Evolutionary conservation across 2,329 filamentous ascomycete genomes (phyloP), one percentile per base, ranked within the genome.

Genomic region (Aspergillus spinulosporus): DNA sequence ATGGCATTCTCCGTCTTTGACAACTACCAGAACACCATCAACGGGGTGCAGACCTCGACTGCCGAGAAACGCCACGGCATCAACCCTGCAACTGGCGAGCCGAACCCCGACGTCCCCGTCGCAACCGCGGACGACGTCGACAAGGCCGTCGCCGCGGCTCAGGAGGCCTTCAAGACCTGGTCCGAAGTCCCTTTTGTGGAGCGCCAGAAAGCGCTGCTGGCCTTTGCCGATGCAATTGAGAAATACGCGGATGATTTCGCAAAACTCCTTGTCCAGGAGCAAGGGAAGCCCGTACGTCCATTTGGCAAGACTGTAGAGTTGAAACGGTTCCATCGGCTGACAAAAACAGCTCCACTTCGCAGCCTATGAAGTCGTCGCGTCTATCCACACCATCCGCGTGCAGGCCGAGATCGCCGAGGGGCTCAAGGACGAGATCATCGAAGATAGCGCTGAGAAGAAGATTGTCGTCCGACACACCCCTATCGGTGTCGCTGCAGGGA

Each of bases 31-130:
- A 84, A 83, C 70, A 74, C 80, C 54, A 77, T 84, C 61, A 75
- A 82, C 59, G 80, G 80, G 56, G 69, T 81, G 68, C 67, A 78
- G 57, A 72, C 72, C 28, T 67, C 73, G 14, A 80, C 78, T 1
- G 62, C 72, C 29, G 67, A 75, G 54, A 81, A 76, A 9, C 76
- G 79, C 52, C 75, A 77, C 63, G 74, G 77, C 43, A 71, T 82
- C 62, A 83, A 84, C 66, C 82, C 82, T 1, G 70, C 81, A 2
- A 82, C 78, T 3, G 70, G 74, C 21, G 69, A 80, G 60, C 70
- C 78, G 28, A 79, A 81, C 49, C 76, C 79, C 26, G 75, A 78
- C n/a, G 81, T 83, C 1, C 82, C 82, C 0, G 69, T 84, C 36
- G 75, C 74, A 2, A 79, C 75, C 2, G 70, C 71, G 37, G 65